Percentiles rank a stretch among this genome's conserved stretches.
Evolutionary conservation across 2,329 filamentous ascomycete species (phyloP).

Genomic region (Alternaria gaisen): DNA sequence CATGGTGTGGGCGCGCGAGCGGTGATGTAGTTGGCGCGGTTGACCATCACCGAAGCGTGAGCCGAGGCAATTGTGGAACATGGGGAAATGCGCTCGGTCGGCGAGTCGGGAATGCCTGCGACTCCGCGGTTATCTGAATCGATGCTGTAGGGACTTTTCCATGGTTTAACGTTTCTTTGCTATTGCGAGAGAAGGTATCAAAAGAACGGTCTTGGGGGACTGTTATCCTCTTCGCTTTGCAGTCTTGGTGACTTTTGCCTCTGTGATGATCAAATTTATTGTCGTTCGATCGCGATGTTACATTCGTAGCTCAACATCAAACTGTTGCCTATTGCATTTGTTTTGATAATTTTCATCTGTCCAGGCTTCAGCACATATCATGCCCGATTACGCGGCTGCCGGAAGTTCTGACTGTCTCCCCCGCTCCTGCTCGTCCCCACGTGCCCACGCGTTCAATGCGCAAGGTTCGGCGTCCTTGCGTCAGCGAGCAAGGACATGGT

Average conservation of each 20-base stretch:
- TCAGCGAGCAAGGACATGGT: slow-evolving; percentile 8
- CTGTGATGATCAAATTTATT: too few relatives aligned
- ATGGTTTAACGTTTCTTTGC: too few relatives aligned
- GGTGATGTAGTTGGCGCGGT: slow-evolving; percentile 26
- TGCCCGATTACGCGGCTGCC: too few relatives aligned
- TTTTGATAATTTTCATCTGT: not conserved
- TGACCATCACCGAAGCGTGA: slow-evolving; percentile 18
- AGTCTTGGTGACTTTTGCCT: too few relatives aligned
- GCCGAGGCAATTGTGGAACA: slow-evolving; percentile 22
- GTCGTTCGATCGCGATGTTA: too few relatives aligned
- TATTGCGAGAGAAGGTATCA: not conserved
- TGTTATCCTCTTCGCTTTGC: not conserved
- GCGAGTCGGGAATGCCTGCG: slow-evolving; percentile 16
- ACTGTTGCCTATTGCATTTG: not conserved
- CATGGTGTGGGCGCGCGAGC: slow-evolving; percentile 23
- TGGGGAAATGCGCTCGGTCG: slow-evolving; percentile 19
- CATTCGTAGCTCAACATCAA: too few relatives aligned
- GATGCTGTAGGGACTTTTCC: not conserved
- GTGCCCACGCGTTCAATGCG: slow-evolving; percentile 17
- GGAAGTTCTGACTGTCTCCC: slow-evolving; percentile 2
- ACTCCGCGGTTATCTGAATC: slow-evolving; percentile 11
- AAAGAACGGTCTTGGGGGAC: not conserved
- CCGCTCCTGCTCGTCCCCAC: slow-evolving; percentile 5
- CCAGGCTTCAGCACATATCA: not conserved
- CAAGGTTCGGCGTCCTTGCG: slow-evolving; percentile 6